A percentile compares a stretch with the other conserved stretches of the same genome.
Conservation (phyloP, 768 basidiomycete species). For the Leucocoprinus leucothites region DNA sequence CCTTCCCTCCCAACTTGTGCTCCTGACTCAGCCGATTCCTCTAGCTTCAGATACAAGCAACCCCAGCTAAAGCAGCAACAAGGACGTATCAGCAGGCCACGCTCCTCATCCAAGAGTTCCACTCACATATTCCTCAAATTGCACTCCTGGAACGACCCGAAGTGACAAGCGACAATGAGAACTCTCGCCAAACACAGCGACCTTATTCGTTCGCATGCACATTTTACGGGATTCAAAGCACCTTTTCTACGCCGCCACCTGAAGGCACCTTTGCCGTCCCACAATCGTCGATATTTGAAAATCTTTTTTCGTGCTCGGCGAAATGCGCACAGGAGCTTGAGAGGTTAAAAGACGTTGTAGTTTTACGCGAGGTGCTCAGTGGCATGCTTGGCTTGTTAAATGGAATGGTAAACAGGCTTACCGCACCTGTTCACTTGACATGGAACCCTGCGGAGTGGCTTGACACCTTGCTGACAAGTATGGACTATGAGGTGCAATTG, state of each 20-base stretch:
- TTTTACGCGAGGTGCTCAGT: conserved; percentile 49
- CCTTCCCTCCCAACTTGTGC: conserved; percentile 4
- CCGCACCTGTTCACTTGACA: conserved; percentile 32
- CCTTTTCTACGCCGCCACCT: conserved; percentile 16
- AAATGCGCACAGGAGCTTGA: conserved; percentile 39
- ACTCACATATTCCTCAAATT: conserved; percentile 46
- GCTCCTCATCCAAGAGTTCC: conserved; percentile 50
- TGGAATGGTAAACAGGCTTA: conserved; percentile 44
- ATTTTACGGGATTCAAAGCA: conserved; percentile 49
- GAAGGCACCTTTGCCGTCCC: conserved; percentile 38
- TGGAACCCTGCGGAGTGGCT: conserved; percentile 75
- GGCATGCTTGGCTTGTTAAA: conserved; percentile 49
- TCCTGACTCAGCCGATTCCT: background rate
- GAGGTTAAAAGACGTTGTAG: conserved; percentile 24
- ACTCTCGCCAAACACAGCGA: conserved; percentile 26
- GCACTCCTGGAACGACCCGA: conserved; percentile 51
- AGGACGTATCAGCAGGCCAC: conserved; percentile 36
- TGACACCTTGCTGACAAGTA: conserved; percentile 42
- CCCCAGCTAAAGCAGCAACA: conserved; percentile 30
- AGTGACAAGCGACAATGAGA: conserved; percentile 34
- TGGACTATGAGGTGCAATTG: conserved; percentile 53
- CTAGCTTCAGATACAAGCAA: conserved; percentile 36
- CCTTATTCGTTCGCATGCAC: conserved; percentile 56
- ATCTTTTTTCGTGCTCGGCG: conserved; percentile 44
- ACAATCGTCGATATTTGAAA: conserved; percentile 56